Percentiles rank a stretch among this genome's conserved stretches.
phyloP scores from a whole-genome alignment of 2,329 filamentous ascomycete genomes.

The Westerdykella sp. region DNA sequence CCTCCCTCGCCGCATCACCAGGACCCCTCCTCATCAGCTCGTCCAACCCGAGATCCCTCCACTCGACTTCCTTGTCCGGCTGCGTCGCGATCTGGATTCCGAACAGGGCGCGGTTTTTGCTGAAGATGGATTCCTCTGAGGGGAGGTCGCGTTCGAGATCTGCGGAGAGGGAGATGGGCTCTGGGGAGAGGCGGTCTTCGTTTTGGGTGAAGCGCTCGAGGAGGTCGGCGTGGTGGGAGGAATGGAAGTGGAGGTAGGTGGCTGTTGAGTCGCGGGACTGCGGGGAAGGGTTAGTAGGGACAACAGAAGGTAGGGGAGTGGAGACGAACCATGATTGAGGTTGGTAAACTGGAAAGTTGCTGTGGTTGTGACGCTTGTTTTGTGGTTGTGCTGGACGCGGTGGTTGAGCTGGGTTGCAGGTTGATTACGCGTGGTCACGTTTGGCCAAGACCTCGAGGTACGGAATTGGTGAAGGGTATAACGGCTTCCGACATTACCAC shows the following conservation, averaged over 20 bases:
- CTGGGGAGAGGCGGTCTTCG: conserved; percentile 37
- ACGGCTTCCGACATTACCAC: no score
- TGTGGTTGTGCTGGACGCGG: neutral
- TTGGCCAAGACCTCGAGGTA: neutral
- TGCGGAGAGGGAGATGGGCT: conserved; percentile 76
- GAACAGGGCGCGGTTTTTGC: conserved; percentile 82
- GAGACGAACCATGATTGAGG: conserved; percentile 1
- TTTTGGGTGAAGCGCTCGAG: conserved; percentile 55
- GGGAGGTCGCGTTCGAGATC: conserved; percentile 78
- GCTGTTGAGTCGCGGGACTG: conserved; percentile 65
- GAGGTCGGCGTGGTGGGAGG: conserved; percentile 66
- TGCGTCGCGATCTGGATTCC: conserved; percentile 78
- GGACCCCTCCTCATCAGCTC: conserved; percentile 63
- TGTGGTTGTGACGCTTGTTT: neutral
- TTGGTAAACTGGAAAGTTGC: neutral
- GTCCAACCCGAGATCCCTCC: conserved; percentile 71
- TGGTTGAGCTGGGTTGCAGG: neutral
- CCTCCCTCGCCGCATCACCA: conserved; percentile 11
- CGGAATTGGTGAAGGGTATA: no score
- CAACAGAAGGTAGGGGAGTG: neutral
- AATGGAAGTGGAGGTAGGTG: conserved; percentile 71
- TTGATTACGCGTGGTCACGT: neutral
- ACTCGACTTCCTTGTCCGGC: conserved; percentile 62
- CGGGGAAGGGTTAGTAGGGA: conserved; percentile 1
- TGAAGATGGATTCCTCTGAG: conserved; percentile 82